Evolutionary conservation across 257 asterid genomes (phyloP).

Genomic region (Solanum gandarillasii): DNA sequence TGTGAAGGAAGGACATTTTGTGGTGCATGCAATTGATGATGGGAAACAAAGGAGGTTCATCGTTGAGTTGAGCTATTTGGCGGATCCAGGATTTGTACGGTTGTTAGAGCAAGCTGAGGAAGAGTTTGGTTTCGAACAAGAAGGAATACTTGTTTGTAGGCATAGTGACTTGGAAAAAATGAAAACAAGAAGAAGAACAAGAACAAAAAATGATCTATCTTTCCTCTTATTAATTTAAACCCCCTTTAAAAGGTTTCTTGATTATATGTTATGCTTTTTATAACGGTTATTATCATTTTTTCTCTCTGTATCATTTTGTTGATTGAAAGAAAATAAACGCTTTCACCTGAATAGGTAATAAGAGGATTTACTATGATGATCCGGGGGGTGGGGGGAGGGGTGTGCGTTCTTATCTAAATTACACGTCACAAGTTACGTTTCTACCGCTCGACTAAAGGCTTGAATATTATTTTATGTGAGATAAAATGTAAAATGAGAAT

Average conservation of each 20-base stretch:
- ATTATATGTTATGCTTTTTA: not conserved
- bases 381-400: no score
- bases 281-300: no score
- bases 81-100: slow-evolving; percentile 28
- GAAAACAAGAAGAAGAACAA: not conserved
- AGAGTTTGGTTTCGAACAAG: slow-evolving; percentile 39
- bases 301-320: not conserved
- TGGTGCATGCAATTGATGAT: slow-evolving; percentile 29
- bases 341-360: not conserved
- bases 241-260: not conserved
- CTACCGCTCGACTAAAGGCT: not conserved
- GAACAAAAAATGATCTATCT: not conserved
- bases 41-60: slow-evolving; percentile 31
- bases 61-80: slow-evolving; percentile 20
- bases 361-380: not conserved
- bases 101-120: slow-evolving; percentile 36
- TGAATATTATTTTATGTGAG: not conserved
- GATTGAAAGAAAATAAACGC: not conserved
- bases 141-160: slow-evolving; percentile 38
- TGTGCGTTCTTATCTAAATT: not conserved
- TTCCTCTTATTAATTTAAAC: not conserved
- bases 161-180: slow-evolving; percentile 23
- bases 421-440: not conserved
- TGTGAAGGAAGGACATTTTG: slow-evolving; percentile 48
- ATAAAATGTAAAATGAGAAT: not conserved